Evolutionary conservation across 1,284 basidiomycete genomes (phyloP).

Genomic region (Phlebopus sp.): DNA sequence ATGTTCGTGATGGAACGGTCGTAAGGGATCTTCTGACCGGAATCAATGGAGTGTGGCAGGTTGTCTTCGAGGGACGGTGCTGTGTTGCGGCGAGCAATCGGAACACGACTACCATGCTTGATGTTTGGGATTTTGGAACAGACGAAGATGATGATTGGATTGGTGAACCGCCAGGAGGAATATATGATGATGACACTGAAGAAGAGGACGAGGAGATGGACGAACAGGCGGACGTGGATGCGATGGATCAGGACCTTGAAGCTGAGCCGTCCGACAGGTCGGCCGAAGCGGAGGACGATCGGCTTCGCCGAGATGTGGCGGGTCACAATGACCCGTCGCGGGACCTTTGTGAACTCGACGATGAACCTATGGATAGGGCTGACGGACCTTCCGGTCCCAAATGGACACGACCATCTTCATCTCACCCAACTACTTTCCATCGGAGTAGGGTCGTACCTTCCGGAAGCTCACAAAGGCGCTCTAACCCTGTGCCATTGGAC

Average conservation of each 20-base stretch:
- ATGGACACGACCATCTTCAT: constrained; percentile 32
- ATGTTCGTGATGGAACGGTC: constrained; percentile 79
- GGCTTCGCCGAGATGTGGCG: constrained; percentile 31
- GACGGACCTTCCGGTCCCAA: constrained; percentile 36
- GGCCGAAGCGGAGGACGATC: constrained; percentile 41
- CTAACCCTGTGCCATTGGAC: constrained; percentile 18
- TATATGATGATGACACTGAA: constrained; percentile 53
- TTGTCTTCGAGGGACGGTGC: constrained; percentile 88
- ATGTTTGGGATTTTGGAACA: constrained; percentile 84
- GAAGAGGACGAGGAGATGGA: constrained; percentile 54
- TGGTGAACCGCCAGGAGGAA: constrained; percentile 48
- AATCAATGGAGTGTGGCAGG: constrained; percentile 93
- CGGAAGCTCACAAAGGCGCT: constrained; percentile 21
- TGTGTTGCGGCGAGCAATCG: constrained; percentile 91
- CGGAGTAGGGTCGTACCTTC: constrained; percentile 15
- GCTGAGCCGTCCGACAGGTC: constrained; percentile 50
- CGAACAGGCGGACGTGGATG: constrained; percentile 52
- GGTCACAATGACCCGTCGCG: constrained; percentile 28
- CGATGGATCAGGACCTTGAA: constrained; percentile 67
- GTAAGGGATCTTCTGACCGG: constrained; percentile 85
- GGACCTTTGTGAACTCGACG: constrained; percentile 23
- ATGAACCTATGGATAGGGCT: constrained; percentile 32
- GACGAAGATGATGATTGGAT: constrained; percentile 60
- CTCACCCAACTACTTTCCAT: constrained; percentile 18
- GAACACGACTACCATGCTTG: constrained; percentile 72